These are phyloP conservation scores for Ordospora pajunii DNA, from an alignment of 371 early-diverging fungal species.

Conservation along the genomic window DNA sequence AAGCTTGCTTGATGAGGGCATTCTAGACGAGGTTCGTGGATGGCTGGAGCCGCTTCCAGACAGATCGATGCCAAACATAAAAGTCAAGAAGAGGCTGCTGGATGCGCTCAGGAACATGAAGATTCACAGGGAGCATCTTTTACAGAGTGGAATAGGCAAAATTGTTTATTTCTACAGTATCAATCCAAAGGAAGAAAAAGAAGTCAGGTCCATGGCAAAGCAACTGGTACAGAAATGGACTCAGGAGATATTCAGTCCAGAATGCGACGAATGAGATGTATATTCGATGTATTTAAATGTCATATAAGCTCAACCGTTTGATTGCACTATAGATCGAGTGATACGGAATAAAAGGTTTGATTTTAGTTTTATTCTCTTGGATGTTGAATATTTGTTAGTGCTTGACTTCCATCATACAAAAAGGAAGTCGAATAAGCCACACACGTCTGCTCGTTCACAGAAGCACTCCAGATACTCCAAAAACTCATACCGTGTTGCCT, in stretches of 20 bases:
- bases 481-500: conserved; percentile 46
- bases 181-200: conserved; percentile 69
- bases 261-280: conserved; percentile 3
- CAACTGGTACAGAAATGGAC: conserved; percentile 66
- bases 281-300: neutral
- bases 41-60: conserved; percentile 94
- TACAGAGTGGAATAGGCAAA: conserved; percentile 76
- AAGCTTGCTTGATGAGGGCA: conserved; percentile 67
- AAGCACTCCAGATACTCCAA: conserved; percentile 42
- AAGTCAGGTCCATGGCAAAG: conserved; percentile 68
- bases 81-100: conserved; percentile 75
- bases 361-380: no score
- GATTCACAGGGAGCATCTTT: conserved; percentile 72
- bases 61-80: conserved; percentile 77
- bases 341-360: no score
- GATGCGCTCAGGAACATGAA: conserved; percentile 68
- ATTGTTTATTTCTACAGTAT: conserved; percentile 83
- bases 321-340: no score
- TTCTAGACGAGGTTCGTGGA: conserved; percentile 71
- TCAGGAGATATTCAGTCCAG: conserved; percentile 28
- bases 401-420: neutral
- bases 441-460: conserved; percentile 18
- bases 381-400: no score
- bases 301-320: no score
- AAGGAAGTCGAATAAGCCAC: conserved; percentile 19